Evolutionary conservation across 768 basidiomycete species (phyloP).

Genomic region (Leccinum incarnatum): DNA sequence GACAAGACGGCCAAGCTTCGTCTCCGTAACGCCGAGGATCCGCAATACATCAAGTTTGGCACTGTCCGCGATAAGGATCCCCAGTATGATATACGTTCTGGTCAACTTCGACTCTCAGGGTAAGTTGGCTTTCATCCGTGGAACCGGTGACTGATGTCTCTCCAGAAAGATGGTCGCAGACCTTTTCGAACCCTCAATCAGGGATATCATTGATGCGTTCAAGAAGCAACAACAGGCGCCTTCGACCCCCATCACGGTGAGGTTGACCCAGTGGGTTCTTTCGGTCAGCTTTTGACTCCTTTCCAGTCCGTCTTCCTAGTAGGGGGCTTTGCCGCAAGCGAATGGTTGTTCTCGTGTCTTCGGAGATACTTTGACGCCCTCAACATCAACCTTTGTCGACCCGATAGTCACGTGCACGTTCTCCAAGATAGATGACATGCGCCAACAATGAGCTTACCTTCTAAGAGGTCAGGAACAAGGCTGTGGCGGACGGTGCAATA

Average conservation of each 20-base stretch:
- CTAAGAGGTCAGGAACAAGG: conserved; percentile 37
- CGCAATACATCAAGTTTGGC: conserved; percentile 43
- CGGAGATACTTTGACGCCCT: conserved; percentile 36
- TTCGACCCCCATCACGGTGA: conserved; percentile 32
- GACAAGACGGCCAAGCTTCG: conserved; percentile 41
- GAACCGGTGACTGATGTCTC: neutral
- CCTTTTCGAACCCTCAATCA: conserved; percentile 44
- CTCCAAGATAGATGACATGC: neutral
- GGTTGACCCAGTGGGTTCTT: neutral
- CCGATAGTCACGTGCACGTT: conserved; percentile 55
- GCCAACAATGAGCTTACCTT: conserved; percentile 11
- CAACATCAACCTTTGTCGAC: conserved; percentile 46
- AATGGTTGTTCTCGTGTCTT: conserved; percentile 46
- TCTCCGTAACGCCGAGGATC: conserved; percentile 39
- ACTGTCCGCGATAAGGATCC: conserved; percentile 38
- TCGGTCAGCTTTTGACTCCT: neutral
- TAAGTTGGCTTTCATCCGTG: conserved; percentile 8
- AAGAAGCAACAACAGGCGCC: conserved; percentile 31
- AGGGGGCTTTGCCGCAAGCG: conserved; percentile 52
- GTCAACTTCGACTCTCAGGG: conserved; percentile 40
- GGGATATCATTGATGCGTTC: conserved; percentile 36
- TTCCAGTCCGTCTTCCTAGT: conserved; percentile 47
- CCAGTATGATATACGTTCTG: conserved; percentile 36
- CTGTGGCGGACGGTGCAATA: conserved; percentile 52
- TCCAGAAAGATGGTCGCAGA: conserved; percentile 38